Conservation (phyloP, 2,329 filamentous ascomycete genomes). For the Trichoderma atroviride region DNA sequence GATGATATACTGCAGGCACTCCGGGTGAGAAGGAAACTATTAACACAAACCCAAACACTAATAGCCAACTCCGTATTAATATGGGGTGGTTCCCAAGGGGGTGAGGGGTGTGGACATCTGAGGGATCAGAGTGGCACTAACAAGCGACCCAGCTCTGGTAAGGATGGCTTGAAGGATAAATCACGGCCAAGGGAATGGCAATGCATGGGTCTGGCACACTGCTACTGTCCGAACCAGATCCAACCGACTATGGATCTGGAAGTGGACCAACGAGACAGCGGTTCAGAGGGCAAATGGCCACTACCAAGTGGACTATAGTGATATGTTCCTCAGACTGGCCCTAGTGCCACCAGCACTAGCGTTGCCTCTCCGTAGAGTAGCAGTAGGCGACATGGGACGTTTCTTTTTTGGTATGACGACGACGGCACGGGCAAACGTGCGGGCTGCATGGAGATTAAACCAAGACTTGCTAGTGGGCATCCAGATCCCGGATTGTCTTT, state of each 20-base stretch:
- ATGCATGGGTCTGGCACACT: slow-evolving; percentile 31
- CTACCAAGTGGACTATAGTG: neutral
- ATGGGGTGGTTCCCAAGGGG: slow-evolving; percentile 29
- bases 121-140: slow-evolving; percentile 38
- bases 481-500: slow-evolving; percentile 26
- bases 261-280: slow-evolving; percentile 40
- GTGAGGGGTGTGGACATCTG: slow-evolving; percentile 30
- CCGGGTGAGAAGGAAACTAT: slow-evolving; percentile 23
- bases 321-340: neutral
- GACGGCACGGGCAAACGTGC: slow-evolving; percentile 37
- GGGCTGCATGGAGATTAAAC: slow-evolving; percentile 40
- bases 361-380: neutral
- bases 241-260: slow-evolving; percentile 42
- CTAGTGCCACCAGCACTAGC: neutral
- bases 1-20: slow-evolving; percentile 14
- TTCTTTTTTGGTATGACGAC: slow-evolving; percentile 31
- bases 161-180: slow-evolving; percentile 43
- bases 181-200: slow-evolving; percentile 33
- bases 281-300: slow-evolving; percentile 29
- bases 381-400: slow-evolving; percentile 27
- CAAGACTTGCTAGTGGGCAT: slow-evolving; percentile 28
- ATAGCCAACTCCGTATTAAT: neutral
- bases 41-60: slow-evolving; percentile 12
- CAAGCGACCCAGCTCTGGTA: slow-evolving; percentile 36
- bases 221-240: slow-evolving; percentile 39